These are phyloP conservation scores for Strigomonas oncopelti DNA, from an alignment of 208 protist species.

Conservation along the genomic window DNA sequence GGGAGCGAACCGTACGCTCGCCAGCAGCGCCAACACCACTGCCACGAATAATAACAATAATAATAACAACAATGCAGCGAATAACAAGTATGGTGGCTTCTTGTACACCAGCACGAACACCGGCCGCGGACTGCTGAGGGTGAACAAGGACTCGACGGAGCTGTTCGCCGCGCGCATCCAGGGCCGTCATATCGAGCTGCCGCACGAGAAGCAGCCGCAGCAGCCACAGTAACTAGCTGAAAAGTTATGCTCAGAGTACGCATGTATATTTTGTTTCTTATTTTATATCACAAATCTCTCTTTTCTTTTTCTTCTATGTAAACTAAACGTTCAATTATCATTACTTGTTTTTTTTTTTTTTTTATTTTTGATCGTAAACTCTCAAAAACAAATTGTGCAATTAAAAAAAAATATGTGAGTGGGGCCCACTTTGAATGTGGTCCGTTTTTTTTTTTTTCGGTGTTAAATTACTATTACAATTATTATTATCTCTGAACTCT, in stretches of 20 bases:
- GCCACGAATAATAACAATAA: not conserved
- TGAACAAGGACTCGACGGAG: not conserved
- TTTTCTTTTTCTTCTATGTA: not conserved
- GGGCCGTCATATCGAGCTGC: not conserved
- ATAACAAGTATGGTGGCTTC: not conserved
- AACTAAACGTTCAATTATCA: no score
- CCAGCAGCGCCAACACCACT: not conserved
- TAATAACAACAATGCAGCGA: conserved; percentile 1
- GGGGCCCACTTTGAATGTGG: no score
- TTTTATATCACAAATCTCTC: no score
- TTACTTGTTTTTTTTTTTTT: no score
- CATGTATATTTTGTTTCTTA: not conserved
- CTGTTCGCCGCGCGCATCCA: not conserved
- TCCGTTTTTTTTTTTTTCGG: not conserved
- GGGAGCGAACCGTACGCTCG: no score
- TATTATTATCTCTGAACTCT: not conserved
- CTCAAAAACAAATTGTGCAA: no score
- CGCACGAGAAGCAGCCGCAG: not conserved
- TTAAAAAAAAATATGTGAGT: no score
- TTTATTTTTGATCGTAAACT: no score
- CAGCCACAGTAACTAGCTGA: not conserved
- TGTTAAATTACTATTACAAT: conserved; percentile 5
- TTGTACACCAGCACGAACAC: not conserved
- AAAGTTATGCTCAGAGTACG: no score
- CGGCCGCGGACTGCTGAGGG: no score